phyloP scores from a whole-genome alignment of 2,329 filamentous ascomycete genomes.

The Zasmidium angulare region DNA sequence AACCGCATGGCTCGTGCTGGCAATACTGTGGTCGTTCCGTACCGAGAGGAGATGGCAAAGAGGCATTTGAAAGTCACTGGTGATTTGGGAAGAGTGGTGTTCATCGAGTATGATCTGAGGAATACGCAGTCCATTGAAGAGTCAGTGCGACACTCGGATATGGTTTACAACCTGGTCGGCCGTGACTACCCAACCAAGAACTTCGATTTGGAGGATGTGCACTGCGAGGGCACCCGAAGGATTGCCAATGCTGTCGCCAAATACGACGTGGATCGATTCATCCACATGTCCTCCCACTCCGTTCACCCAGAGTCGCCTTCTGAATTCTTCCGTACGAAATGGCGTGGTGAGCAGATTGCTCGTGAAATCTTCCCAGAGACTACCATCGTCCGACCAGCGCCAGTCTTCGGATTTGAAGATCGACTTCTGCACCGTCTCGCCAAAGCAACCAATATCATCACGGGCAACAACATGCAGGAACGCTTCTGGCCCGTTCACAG shows the following conservation, averaged over 20 bases:
- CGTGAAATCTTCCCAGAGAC: constrained; percentile 93
- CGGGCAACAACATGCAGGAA: constrained; percentile 90
- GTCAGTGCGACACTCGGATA: constrained; percentile 92
- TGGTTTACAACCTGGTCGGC: constrained; percentile 94
- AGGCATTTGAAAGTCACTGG: constrained; percentile 94
- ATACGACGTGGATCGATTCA: constrained; percentile 95
- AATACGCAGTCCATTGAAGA: constrained; percentile 97
- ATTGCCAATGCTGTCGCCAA: constrained; percentile 94
- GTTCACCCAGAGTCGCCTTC: constrained; percentile 76
- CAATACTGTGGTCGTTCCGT: constrained; percentile 91
- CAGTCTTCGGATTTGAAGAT: constrained; percentile 94
- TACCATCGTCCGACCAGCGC: constrained; percentile 90
- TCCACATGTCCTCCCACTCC: constrained; percentile 95
- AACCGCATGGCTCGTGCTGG: constrained; percentile 90
- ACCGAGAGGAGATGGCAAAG: constrained; percentile 96
- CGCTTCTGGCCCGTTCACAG: constrained; percentile 88
- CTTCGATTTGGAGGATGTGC: constrained; percentile 88
- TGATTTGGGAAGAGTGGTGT: constrained; percentile 85
- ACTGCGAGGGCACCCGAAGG: constrained; percentile 86
- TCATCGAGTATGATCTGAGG: constrained; percentile 90
- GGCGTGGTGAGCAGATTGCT: constrained; percentile 75
- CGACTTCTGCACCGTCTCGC: constrained; percentile 85
- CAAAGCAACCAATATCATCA: constrained; percentile 75
- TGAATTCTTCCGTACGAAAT: constrained; percentile 92
- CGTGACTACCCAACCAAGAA: constrained; percentile 98